These are phyloP conservation scores for Nicotiana obtusifolia DNA, from an alignment of 257 asterid genomes.

Conservation along the genomic window DNA sequence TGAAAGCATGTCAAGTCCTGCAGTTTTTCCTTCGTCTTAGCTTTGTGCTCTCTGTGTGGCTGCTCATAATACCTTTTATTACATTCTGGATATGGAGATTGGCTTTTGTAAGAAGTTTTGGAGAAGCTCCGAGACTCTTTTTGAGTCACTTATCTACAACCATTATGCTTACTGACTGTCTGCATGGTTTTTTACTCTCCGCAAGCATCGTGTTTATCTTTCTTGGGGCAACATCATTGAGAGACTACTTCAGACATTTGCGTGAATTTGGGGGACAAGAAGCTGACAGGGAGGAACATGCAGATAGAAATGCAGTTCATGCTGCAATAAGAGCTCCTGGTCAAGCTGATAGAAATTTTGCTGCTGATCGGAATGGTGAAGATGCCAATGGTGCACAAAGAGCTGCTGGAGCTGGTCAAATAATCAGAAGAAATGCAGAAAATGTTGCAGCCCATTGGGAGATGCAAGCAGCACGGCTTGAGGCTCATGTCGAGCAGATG, in stretches of 20 bases:
- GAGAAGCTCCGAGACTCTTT: constrained; percentile 84
- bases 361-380: constrained; percentile 66
- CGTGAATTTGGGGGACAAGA: constrained; percentile 95
- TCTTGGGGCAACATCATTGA: constrained; percentile 95
- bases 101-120: constrained; percentile 85
- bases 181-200: constrained; percentile 93
- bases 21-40: constrained; percentile 88
- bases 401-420: constrained; percentile 87
- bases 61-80: constrained; percentile 86
- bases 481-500: constrained; percentile 98
- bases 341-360: constrained; percentile 70
- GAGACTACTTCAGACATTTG: constrained; percentile 91
- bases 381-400: constrained; percentile 82
- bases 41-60: constrained; percentile 96
- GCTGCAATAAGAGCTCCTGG: constrained; percentile 76
- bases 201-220: constrained; percentile 95
- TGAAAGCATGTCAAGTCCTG: constrained; percentile 88
- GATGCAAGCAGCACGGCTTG: constrained; percentile 96
- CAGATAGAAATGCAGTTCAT: constrained; percentile 88
- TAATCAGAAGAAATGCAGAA: constrained; percentile 88
- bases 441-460: constrained; percentile 96
- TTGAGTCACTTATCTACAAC: constrained; percentile 83
- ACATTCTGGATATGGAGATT: constrained; percentile 99
- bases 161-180: constrained; percentile 81
- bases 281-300: constrained; percentile 90